phyloP scores from a whole-genome alignment of 129 eudicot species.

The Flaveria bidentis region DNA sequence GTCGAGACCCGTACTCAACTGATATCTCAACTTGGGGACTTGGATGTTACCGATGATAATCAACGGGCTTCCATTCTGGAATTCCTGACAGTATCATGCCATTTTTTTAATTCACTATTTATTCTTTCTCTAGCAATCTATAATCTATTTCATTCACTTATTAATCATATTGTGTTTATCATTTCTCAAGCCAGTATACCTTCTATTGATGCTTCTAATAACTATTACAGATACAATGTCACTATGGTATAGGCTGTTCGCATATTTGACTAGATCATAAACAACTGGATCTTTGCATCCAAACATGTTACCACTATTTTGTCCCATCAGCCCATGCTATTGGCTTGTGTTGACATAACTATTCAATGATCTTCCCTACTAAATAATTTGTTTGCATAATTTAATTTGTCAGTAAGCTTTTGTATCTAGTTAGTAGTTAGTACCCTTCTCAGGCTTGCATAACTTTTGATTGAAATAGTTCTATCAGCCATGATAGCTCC shows the following conservation, averaged over 20 bases:
- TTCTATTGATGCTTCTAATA: no score
- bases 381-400: neutral
- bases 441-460: neutral
- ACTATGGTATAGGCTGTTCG: no score
- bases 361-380: neutral
- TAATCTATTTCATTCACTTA: neutral
- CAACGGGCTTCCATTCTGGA: slow-evolving; percentile 55
- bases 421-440: slow-evolving; percentile 1
- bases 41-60: slow-evolving; percentile 43
- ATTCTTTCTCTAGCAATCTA: neutral
- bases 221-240: no score
- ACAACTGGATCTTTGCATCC: neutral
- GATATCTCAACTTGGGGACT: slow-evolving; percentile 56
- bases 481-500: slow-evolving; percentile 23
- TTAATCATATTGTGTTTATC: neutral
- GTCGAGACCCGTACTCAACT: slow-evolving; percentile 82
- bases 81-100: slow-evolving; percentile 61
- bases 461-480: neutral
- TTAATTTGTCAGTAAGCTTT: neutral
- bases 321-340: slow-evolving; percentile 12
- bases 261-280: neutral
- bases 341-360: neutral
- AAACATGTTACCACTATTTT: neutral
- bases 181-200: no score
- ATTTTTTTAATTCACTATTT: no score